Conservation (phyloP, 257 asterid species). For the Voacanga thouarsii region DNA sequence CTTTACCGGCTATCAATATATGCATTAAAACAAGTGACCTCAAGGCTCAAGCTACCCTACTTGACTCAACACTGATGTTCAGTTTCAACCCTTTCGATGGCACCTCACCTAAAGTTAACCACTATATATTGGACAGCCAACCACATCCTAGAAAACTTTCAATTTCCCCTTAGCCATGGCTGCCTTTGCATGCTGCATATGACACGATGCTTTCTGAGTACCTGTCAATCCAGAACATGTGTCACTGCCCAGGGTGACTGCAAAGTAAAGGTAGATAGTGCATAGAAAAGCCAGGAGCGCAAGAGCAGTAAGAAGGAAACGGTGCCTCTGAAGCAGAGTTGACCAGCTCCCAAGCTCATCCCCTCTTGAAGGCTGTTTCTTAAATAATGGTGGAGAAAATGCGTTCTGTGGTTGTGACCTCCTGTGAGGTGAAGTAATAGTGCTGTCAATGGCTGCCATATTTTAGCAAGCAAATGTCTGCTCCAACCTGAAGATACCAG, state of each 20-base stretch:
- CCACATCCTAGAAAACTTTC: conserved; percentile 35
- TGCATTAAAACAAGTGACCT: conserved; percentile 15
- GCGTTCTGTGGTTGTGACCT: conserved; percentile 39
- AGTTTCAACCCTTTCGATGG: neutral
- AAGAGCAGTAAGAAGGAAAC: conserved; percentile 46
- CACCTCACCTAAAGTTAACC: conserved; percentile 4
- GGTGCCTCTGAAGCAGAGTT: conserved; percentile 42
- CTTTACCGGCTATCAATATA: neutral
- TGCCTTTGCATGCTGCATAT: conserved; percentile 38
- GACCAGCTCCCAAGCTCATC: conserved; percentile 37
- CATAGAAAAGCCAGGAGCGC: conserved; percentile 44
- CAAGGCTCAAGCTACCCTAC: conserved; percentile 4
- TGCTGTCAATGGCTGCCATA: conserved; percentile 38
- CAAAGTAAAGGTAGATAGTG: conserved; percentile 53
- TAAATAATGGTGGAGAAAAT: conserved; percentile 28
- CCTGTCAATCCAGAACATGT: conserved; percentile 36
- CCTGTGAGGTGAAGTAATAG: conserved; percentile 48
- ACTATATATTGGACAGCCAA: conserved; percentile 1
- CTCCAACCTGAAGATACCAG: conserved; percentile 11
- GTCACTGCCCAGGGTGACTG: conserved; percentile 41
- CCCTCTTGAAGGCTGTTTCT: conserved; percentile 29
- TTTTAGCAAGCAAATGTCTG: conserved; percentile 3
- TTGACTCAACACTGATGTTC: neutral
- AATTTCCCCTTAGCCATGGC: conserved; percentile 39
- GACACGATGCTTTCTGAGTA: conserved; percentile 37